A percentile compares a stretch with the other conserved stretches of the same genome.
These are phyloP conservation scores for Paramecium biaurelia DNA, from an alignment of 73 alveolate genomes.

Conservation along the genomic window DNA sequence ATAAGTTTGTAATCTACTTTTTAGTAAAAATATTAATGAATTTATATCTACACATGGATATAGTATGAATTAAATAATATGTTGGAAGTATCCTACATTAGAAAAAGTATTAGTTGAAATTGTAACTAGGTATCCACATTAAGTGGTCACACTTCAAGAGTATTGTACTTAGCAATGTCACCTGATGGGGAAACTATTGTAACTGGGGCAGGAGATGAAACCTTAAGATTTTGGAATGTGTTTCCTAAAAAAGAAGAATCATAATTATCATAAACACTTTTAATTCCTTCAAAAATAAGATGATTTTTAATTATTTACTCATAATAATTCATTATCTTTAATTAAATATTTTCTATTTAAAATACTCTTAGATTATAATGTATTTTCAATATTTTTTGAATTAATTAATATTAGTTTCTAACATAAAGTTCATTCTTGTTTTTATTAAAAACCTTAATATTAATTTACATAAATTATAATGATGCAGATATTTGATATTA, in stretches of 20 bases:
- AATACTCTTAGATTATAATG: background rate
- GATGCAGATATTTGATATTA: slow-evolving; percentile 28
- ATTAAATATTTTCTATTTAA: background rate
- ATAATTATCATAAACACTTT: too few species aligned
- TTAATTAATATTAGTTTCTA: background rate
- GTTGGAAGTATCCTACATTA: background rate
- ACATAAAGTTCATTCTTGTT: background rate
- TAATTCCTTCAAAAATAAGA: background rate
- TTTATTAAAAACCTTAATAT: background rate
- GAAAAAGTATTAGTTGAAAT: background rate
- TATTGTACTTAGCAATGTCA: slow-evolving; percentile 69
- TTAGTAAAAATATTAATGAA: slow-evolving; percentile 81
- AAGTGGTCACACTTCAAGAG: background rate
- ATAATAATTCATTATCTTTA: background rate
- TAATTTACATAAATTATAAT: slow-evolving; percentile 9
- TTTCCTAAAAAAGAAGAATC: background rate
- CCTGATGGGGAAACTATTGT: slow-evolving; percentile 83
- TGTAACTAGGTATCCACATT: background rate
- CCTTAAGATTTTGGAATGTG: background rate
- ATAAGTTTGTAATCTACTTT: slow-evolving; percentile 91
- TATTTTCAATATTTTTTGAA: background rate
- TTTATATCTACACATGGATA: slow-evolving; percentile 68
- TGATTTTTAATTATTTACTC: background rate
- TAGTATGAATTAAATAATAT: too few species aligned
- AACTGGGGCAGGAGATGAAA: background rate